Evolutionary conservation across 768 basidiomycete genomes (phyloP), one percentile per base, ranked within the genome.

Genomic region (Agrocybe praecox): DNA sequence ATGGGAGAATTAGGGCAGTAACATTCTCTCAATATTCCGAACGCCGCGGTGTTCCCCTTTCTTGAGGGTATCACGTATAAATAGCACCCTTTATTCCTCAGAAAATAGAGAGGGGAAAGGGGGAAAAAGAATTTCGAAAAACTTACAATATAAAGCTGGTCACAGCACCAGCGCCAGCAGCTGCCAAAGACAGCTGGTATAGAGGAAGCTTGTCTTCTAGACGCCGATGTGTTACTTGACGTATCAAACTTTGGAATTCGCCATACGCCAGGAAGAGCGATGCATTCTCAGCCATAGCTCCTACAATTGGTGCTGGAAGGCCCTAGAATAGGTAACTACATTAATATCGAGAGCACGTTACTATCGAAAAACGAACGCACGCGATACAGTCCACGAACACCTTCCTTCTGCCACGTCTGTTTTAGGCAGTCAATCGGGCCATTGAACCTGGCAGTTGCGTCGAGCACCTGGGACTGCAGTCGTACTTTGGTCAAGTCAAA

Each of bases 261-360:
- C 85, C 86, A 69, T 98, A 98, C 6, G 90, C 77, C 46, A 97
- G 74, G 75, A 99, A 99, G 33, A 98, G 78, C 1, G 85, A 80
- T 1, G 96, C 96, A 61, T 96, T 98, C 72, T 98, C 96, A 1
- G 84, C 88, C 87, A 96, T 96, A 23, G 96, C 92, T 5, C 94
- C 96, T 0, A 89, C 85, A 26, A 99, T 79, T 0, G 96, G 96
- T 42, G 94, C 92, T n/a, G 96, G 94, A 2, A 98, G 77, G 15
- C 96, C 96, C 96, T 95, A 47, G 21, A 52, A 46, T 34, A 21
- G n/a, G n/a, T n/a, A n/a, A n/a, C n/a, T 22, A 46, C 14, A 23
- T 19, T 46, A 34, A 22, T 22, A 47, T 10, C 17, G 46, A 53
- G 26, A 53, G 43, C 22, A 6, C 22, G n/a, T n/a, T n/a, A 21